A percentile compares a stretch with the other conserved stretches of the same genome.
These are phyloP conservation scores for Paraconiothyrium brasiliense DNA, from an alignment of 2,329 filamentous ascomycete genomes.

Conservation along the genomic window DNA sequence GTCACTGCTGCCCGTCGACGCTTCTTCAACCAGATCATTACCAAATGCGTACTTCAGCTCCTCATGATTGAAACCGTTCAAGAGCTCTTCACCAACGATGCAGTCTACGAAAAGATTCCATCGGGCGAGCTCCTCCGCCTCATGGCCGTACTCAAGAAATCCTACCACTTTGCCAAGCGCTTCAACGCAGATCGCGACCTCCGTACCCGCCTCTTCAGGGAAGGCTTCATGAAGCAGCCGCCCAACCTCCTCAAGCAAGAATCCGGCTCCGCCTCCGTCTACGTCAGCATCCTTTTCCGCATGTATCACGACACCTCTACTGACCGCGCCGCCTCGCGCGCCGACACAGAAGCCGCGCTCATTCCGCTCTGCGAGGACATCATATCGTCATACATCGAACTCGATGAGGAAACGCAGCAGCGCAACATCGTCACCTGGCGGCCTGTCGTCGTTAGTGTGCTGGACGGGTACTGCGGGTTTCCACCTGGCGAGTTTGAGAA, in stretches of 20 bases:
- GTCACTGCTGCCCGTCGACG: conserved; percentile 92
- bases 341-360: conserved; percentile 88
- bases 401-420: conserved; percentile 97
- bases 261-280: conserved; percentile 89
- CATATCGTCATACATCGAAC: conserved; percentile 80
- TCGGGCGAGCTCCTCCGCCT: conserved; percentile 87
- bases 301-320: conserved; percentile 94
- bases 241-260: conserved; percentile 98
- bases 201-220: conserved; percentile 90
- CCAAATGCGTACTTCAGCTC: conserved; percentile 94
- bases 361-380: conserved; percentile 97
- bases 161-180: conserved; percentile 93
- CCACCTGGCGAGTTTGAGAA: conserved; percentile 80
- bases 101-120: conserved; percentile 92
- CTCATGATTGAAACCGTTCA: conserved; percentile 99
- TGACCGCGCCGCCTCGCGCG: conserved; percentile 80
- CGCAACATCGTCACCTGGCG: conserved; percentile 97
- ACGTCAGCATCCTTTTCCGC: conserved; percentile 92
- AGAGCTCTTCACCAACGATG: conserved; percentile 96
- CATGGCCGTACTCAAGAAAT: conserved; percentile 94
- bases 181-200: conserved; percentile 99
- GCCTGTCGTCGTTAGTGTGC: conserved; percentile 94
- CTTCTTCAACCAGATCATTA: conserved; percentile 99
- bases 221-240: conserved; percentile 99
- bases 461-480: conserved; percentile 91